phyloP scores from a whole-genome alignment of 1,284 basidiomycete genomes.

The Omphalotus olearius region DNA sequence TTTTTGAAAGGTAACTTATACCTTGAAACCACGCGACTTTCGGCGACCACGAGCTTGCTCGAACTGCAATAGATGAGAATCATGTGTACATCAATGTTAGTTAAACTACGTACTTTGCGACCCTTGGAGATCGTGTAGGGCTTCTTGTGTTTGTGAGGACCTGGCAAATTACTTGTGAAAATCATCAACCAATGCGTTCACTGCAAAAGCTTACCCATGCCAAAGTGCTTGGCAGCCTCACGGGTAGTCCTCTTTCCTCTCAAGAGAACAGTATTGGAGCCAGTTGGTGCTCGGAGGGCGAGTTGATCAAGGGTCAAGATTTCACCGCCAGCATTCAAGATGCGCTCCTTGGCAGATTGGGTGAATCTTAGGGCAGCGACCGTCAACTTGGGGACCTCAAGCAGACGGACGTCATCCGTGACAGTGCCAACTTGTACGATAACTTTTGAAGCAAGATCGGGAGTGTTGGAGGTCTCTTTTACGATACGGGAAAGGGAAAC shows the following conservation, averaged over 20 bases:
- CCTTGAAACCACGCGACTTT: conserved; percentile 90
- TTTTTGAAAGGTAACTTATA: conserved; percentile 40
- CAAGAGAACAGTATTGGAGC: conserved; percentile 91
- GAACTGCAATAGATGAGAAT: conserved; percentile 46
- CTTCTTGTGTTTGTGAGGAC: conserved; percentile 91
- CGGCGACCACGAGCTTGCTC: conserved; percentile 90
- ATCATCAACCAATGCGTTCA: conserved; percentile 2
- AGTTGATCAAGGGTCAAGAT: conserved; percentile 95
- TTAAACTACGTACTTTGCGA: conserved; percentile 65
- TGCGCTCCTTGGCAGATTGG: conserved; percentile 88
- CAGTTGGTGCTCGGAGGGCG: conserved; percentile 89
- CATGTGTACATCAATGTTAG: neutral
- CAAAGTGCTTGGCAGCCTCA: conserved; percentile 97
- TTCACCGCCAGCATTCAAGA: conserved; percentile 95
- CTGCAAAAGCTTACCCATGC: conserved; percentile 58
- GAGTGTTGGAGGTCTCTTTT: conserved; percentile 71
- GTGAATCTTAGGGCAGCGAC: conserved; percentile 97
- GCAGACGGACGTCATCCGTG: conserved; percentile 93
- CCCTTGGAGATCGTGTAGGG: conserved; percentile 93
- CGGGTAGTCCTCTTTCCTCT: conserved; percentile 91
- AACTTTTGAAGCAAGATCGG: conserved; percentile 77
- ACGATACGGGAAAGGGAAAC: conserved; percentile 90
- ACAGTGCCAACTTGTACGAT: conserved; percentile 91
- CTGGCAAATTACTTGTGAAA: conserved; percentile 21
- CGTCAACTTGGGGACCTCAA: conserved; percentile 86